Evolutionary conservation across 108 stramenopile genomes (phyloP).

Genomic region (Conticribra weissflogii): DNA sequence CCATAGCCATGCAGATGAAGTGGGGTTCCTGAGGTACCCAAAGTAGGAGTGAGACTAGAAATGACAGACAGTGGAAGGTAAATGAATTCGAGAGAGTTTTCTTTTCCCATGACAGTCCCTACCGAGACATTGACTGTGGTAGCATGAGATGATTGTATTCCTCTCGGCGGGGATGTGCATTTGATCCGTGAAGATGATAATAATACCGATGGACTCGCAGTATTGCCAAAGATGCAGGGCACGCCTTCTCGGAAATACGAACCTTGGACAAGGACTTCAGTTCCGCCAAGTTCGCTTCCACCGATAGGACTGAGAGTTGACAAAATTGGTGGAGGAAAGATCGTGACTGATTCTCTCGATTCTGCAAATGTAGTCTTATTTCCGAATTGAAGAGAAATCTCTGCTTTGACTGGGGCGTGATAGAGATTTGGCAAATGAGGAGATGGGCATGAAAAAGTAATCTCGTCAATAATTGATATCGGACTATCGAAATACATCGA

Average conservation of each 20-base stretch:
- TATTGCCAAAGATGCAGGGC: background rate
- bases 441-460: background rate
- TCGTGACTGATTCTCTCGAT: background rate
- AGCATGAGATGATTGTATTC: background rate
- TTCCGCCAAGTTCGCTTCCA: constrained; percentile 15
- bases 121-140: constrained; percentile 3
- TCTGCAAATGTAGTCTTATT: background rate
- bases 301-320: constrained; percentile 3
- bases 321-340: background rate
- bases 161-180: constrained; percentile 1
- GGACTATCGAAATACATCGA: background rate
- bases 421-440: background rate
- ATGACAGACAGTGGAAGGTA: constrained; percentile 9
- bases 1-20: constrained; percentile 7
- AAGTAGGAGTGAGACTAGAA: constrained; percentile 9
- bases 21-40: constrained; percentile 11
- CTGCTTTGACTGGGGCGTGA: background rate
- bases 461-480: background rate
- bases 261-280: constrained; percentile 12
- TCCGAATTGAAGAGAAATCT: background rate
- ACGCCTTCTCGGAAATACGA: background rate
- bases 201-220: background rate
- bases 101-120: background rate
- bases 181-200: constrained; percentile 2
- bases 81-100: constrained; percentile 3